Evolutionary conservation across 352 stramenopile genomes (phyloP), one percentile per base, ranked within the genome.

Genomic region (Phytophthora sansomeana): DNA sequence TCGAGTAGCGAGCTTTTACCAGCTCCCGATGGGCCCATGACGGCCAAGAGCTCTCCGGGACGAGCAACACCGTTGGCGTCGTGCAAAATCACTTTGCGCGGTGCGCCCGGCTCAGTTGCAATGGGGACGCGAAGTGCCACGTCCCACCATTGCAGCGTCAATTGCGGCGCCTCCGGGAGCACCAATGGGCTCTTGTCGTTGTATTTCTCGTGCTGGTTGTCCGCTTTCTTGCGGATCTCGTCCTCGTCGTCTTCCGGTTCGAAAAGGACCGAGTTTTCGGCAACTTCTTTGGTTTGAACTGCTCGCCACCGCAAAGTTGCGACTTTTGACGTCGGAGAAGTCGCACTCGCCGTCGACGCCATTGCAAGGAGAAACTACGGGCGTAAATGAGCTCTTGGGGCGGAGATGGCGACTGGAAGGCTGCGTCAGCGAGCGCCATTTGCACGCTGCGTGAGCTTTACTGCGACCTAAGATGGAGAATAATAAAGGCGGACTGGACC

Each of bases 1-100:
- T 98, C 89, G 16, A 98, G 83, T 8, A 98, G 80, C 1, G 95
- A 98, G 6, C 87, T 97, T 65, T 98, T 98, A 10, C 92, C 91
- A 49, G 85, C 84, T 38, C 85, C 81, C 0, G 68, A 83, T 9
- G 77, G 78, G 2, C 85, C 85, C 74, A 90, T 89, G 55, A 93
- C 63, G 6, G 78, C 81, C 30, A 89, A 36, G 4, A 91, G 63
- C 43, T 81, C 63, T 16, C 84, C 84, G 21, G 81, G 80, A 13
- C 46, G 41, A 1, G 78, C 79, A 32, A 72, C 38, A 1, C 80
- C 84, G 19, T 60, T 77, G 44, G 88, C 69, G 35, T 75, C 50
- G n/a, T 74, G 57, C 8, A 93, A 58, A 53, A 93, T 82, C 17
- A 81, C 65, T 16, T 79, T 72, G 16, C 81, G 65, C 11, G 64